A percentile compares a stretch with the other conserved stretches of the same genome.
phyloP scores from a whole-genome alignment of 108 stramenopile species.

The Bacterosira constricta region DNA sequence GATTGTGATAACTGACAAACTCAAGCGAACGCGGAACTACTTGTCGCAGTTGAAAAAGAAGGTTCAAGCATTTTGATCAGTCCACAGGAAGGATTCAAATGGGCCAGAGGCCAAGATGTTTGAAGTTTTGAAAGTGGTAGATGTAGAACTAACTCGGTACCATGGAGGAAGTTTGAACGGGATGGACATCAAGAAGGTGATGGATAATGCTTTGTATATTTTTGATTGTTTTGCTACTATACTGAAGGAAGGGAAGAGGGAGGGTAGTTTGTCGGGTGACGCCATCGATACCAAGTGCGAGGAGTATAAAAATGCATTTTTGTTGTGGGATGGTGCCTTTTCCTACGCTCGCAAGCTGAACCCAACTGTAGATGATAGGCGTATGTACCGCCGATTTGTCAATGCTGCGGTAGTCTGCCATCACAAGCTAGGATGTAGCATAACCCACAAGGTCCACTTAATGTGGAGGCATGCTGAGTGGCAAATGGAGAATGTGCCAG shows the following conservation, averaged over 20 bases:
- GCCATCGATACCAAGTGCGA: constrained; percentile 11
- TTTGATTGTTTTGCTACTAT: constrained; percentile 14
- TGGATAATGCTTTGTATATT: background rate
- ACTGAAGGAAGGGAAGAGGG: constrained; percentile 15
- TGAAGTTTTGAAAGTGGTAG: constrained; percentile 1
- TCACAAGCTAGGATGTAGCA: background rate
- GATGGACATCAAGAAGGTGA: constrained; percentile 9
- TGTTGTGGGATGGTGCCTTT: constrained; percentile 16
- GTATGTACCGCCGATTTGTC: background rate
- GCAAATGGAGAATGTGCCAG: background rate
- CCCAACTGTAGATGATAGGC: background rate
- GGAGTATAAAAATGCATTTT: background rate
- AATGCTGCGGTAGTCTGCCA: background rate
- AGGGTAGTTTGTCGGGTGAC: background rate
- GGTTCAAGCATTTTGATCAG: background rate
- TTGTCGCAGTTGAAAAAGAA: background rate
- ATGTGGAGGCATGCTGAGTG: background rate
- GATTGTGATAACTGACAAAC: background rate
- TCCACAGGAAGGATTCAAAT: background rate
- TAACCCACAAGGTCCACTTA: background rate
- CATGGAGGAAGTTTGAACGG: constrained; percentile 25
- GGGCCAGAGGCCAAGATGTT: constrained; percentile 9
- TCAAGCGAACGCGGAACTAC: background rate
- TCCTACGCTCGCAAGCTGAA: background rate
- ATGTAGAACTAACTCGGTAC: constrained; percentile 7